These are phyloP conservation scores for Pichia sp. DNA, from an alignment of 1,139 yeast genomes.

Conservation along the genomic window DNA sequence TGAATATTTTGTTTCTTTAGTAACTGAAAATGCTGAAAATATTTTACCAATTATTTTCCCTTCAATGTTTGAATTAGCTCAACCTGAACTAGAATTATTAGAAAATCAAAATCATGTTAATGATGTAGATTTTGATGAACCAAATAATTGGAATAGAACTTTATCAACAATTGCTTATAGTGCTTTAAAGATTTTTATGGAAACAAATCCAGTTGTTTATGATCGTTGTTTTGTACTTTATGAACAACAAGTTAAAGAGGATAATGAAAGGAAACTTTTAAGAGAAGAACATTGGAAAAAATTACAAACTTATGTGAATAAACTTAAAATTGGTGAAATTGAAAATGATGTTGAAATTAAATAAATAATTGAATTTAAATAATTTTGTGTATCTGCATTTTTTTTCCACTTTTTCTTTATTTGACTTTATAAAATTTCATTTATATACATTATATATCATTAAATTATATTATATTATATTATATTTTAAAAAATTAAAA, in stretches of 20 bases:
- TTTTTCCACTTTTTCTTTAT: background rate
- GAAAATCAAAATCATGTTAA: slow-evolving; percentile 34
- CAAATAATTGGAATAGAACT: slow-evolving; percentile 73
- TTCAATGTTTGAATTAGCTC: slow-evolving; percentile 75
- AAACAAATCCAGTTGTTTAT: slow-evolving; percentile 83
- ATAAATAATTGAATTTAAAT: too few relatives aligned
- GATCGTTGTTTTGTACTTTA: slow-evolving; percentile 88
- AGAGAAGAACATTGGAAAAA: slow-evolving; percentile 73
- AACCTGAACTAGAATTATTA: slow-evolving; percentile 34
- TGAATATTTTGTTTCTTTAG: slow-evolving; percentile 84
- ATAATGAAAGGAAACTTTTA: slow-evolving; percentile 51
- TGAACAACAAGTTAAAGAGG: slow-evolving; percentile 67
- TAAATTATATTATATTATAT: too few relatives aligned
- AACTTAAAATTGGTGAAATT: slow-evolving; percentile 29
- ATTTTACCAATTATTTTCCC: slow-evolving; percentile 91
- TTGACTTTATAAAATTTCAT: too few relatives aligned
- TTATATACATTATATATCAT: too few relatives aligned
- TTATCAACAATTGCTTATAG: slow-evolving; percentile 87
- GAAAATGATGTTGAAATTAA: slow-evolving; percentile 25
- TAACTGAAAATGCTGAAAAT: slow-evolving; percentile 85
- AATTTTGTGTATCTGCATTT: too few relatives aligned
- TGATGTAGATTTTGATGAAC: slow-evolving; percentile 26
- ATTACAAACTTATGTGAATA: slow-evolving; percentile 56
- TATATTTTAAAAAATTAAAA: too few relatives aligned
- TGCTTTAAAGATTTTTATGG: slow-evolving; percentile 89